Conservation (phyloP, 2,329 filamentous ascomycete genomes). For the Cadophora sp. region DNA sequence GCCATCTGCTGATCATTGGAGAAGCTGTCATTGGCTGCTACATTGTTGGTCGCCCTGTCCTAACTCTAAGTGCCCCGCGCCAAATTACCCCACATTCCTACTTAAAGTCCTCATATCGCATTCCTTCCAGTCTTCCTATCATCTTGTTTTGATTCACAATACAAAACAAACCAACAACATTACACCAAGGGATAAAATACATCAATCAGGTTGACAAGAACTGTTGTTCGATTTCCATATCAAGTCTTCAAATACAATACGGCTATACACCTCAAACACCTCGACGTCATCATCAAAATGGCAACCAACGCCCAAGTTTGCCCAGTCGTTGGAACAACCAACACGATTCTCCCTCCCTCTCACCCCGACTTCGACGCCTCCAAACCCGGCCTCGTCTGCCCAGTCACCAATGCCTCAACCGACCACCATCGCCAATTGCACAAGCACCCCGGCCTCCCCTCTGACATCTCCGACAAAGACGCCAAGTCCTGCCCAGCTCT, state of each 20-base stretch:
- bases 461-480: conserved; percentile 16
- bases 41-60: not conserved
- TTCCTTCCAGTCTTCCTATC: not conserved
- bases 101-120: not conserved
- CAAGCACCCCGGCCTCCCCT: conserved; percentile 20
- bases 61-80: not conserved
- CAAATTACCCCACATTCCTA: conserved; percentile 2
- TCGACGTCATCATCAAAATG: conserved; percentile 8
- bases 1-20: not conserved
- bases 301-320: conserved; percentile 20
- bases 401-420: conserved; percentile 21
- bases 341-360: conserved; percentile 21
- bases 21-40: not conserved
- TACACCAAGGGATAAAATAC: not conserved
- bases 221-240: not conserved
- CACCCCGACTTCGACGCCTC: conserved; percentile 20
- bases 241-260: not conserved
- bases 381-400: conserved; percentile 16
- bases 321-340: conserved; percentile 22
- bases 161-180: not conserved
- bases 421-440: conserved; percentile 16
- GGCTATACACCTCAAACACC: not conserved
- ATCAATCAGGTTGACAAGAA: not conserved
- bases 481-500: conserved; percentile 20
- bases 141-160: not conserved